These are phyloP conservation scores for Pyrenula massariospora DNA, from an alignment of 495 filamentous ascomycete genomes.

Conservation along the genomic window DNA sequence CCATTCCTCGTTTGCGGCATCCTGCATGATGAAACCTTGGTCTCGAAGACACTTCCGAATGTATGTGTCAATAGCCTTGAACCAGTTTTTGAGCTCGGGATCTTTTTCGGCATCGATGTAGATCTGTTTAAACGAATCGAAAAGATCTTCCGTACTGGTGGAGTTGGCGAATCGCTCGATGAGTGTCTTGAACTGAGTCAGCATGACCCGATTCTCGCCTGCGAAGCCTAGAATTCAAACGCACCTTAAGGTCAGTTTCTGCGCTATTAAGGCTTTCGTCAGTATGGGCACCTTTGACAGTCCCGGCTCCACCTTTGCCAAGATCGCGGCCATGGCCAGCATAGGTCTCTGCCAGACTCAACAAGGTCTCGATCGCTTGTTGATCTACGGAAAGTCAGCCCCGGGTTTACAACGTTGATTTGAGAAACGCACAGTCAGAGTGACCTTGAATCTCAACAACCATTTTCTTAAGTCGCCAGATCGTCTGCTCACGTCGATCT, in stretches of 20 bases:
- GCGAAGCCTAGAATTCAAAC: slow-evolving; percentile 22
- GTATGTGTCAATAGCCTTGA: slow-evolving; percentile 64
- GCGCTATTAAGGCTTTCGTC: slow-evolving; percentile 50
- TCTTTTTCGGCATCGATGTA: slow-evolving; percentile 88
- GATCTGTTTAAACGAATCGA: slow-evolving; percentile 74
- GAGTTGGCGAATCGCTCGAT: slow-evolving; percentile 94
- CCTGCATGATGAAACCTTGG: slow-evolving; percentile 83
- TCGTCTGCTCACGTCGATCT: slow-evolving; percentile 85
- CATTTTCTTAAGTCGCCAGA: slow-evolving; percentile 97
- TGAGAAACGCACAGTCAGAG: slow-evolving; percentile 56
- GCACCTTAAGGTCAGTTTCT: slow-evolving; percentile 68
- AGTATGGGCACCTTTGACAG: slow-evolving; percentile 57
- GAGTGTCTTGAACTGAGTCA: slow-evolving; percentile 53
- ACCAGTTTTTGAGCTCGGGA: slow-evolving; percentile 81
- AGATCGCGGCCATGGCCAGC: slow-evolving; percentile 58
- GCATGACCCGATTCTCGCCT: slow-evolving; percentile 18
- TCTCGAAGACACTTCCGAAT: slow-evolving; percentile 76
- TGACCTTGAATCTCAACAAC: slow-evolving; percentile 90
- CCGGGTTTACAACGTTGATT: neutral
- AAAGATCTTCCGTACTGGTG: slow-evolving; percentile 77
- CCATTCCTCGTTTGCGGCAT: slow-evolving; percentile 73
- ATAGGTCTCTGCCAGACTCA: slow-evolving; percentile 78
- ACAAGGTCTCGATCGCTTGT: slow-evolving; percentile 73
- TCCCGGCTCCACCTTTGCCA: slow-evolving; percentile 46
- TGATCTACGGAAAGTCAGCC: slow-evolving; percentile 41